phyloP scores from a whole-genome alignment of 2,329 filamentous ascomycete species.

The Botrytis byssoidea region DNA sequence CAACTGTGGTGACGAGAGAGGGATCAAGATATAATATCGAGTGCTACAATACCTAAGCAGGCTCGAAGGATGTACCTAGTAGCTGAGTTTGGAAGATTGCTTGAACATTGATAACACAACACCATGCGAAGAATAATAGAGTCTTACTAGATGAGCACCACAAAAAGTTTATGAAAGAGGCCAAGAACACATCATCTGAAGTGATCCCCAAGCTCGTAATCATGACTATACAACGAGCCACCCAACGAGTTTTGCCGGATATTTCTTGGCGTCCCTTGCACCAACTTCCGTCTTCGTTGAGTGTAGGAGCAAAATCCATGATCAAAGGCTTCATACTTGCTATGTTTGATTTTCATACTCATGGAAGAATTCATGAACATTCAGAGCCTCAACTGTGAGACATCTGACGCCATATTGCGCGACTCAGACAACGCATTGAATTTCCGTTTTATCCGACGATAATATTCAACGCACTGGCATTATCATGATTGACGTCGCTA shows the following conservation, averaged over 20 bases:
- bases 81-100: too few species aligned
- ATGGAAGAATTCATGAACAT: background rate
- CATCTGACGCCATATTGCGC: background rate
- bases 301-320: background rate
- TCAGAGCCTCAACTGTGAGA: background rate
- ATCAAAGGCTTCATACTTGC: background rate
- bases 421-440: background rate
- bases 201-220: too few species aligned
- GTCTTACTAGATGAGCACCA: background rate
- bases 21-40: too few species aligned
- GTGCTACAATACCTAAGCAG: too few species aligned
- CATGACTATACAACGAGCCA: too few species aligned
- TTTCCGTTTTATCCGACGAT: conserved; percentile 2
- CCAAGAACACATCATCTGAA: too few species aligned
- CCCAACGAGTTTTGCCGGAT: background rate
- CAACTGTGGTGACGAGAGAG: too few species aligned
- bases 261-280: background rate
- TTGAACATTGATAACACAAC: background rate
- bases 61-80: too few species aligned
- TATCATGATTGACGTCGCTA: background rate
- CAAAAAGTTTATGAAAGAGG: too few species aligned
- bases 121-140: background rate
- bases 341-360: background rate
- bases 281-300: background rate
- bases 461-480: background rate